phyloP scores from a whole-genome alignment of 192 early-diverging fungal species.

The Haplosporangium gracile region DNA sequence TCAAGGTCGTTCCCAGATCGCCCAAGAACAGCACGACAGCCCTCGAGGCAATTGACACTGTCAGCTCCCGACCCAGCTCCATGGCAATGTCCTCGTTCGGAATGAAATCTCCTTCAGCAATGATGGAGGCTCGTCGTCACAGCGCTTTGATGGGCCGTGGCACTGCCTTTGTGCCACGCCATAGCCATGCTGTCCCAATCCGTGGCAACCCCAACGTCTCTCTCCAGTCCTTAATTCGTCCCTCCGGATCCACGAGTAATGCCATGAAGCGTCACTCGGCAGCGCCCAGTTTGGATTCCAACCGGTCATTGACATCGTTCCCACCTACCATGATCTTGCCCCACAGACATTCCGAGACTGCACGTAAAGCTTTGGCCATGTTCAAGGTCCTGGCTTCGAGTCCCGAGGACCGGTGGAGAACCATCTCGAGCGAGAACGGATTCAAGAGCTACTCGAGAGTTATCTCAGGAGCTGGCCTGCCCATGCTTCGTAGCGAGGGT shows the following conservation, averaged over 20 bases:
- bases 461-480: conserved; percentile 56
- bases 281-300: conserved; percentile 42
- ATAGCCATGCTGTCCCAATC: conserved; percentile 41
- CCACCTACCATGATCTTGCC: conserved; percentile 36
- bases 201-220: conserved; percentile 53
- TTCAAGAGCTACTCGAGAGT: conserved; percentile 64
- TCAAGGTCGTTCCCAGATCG: conserved; percentile 19
- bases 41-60: neutral
- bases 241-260: conserved; percentile 30
- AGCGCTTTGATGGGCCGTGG: conserved; percentile 24
- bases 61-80: conserved; percentile 14
- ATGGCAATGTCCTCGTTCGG: conserved; percentile 36
- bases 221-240: conserved; percentile 30
- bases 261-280: conserved; percentile 44
- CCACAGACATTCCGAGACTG: conserved; percentile 53
- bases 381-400: conserved; percentile 60
- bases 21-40: conserved; percentile 1
- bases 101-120: conserved; percentile 44
- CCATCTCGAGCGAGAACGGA: conserved; percentile 57
- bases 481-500: conserved; percentile 65
- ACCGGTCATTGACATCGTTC: conserved; percentile 24
- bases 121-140: conserved; percentile 52
- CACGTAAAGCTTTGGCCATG: conserved; percentile 56
- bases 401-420: conserved; percentile 61
- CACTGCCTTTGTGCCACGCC: conserved; percentile 34